These are phyloP conservation scores for Colletotrichum sp. DNA, from an alignment of 2,329 filamentous ascomycete species.

Conservation along the genomic window DNA sequence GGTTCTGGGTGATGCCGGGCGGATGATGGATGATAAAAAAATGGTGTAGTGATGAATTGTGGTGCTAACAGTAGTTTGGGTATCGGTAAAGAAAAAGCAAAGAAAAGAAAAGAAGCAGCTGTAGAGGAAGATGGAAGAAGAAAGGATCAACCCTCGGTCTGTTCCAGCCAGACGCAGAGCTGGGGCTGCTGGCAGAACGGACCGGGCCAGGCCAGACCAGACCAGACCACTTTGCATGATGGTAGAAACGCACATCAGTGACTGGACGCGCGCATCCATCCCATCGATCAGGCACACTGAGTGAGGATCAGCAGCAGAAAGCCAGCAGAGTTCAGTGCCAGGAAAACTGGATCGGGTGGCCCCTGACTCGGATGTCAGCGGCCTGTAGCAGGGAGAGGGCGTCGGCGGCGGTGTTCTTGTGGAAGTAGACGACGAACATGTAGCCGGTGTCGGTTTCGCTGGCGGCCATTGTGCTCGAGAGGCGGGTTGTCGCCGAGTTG, in stretches of 20 bases:
- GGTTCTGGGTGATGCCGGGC: not conserved
- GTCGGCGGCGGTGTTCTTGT: constrained; percentile 14
- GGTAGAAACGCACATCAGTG: not conserved
- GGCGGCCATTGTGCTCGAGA: constrained; percentile 16
- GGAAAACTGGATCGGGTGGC: constrained; percentile 14
- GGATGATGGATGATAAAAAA: not conserved
- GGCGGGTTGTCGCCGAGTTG: constrained; percentile 14
- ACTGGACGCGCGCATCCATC: not conserved
- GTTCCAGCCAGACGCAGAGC: constrained; percentile 1
- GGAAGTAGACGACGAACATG: constrained; percentile 18
- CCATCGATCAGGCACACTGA: not conserved
- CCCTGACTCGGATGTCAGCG: constrained; percentile 18
- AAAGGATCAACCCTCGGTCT: constrained; percentile 14
- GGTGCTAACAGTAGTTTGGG: not conserved
- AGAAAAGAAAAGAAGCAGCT: not conserved
- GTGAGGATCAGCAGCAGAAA: not conserved
- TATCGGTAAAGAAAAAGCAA: not conserved
- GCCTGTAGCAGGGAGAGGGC: constrained; percentile 11
- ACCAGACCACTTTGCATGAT: not conserved
- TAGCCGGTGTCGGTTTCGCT: not conserved
- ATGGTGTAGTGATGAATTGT: not conserved
- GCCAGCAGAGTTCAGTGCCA: constrained; percentile 3
- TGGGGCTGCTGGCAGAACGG: not conserved
- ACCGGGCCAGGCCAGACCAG: not conserved
- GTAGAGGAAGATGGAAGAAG: not conserved